Percentiles rank a stretch among this genome's conserved stretches.
phyloP scores from a whole-genome alignment of 305 asterid species.

The Fraxinus dipetala region DNA sequence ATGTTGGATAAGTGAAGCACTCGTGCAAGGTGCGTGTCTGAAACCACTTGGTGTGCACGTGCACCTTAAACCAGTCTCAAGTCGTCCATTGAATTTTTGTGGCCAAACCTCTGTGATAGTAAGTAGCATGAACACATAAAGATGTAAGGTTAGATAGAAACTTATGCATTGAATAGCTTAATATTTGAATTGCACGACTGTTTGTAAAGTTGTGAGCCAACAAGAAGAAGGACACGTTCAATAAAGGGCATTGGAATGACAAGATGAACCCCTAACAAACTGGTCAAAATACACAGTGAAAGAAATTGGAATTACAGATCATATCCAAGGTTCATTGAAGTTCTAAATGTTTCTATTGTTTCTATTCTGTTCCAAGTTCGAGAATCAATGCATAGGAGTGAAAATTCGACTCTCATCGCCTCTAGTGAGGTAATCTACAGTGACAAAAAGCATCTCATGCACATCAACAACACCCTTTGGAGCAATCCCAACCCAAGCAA shows the following conservation, averaged over 20 bases:
- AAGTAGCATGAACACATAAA: not conserved
- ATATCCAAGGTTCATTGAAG: not conserved
- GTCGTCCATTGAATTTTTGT: not conserved
- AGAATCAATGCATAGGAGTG: not conserved
- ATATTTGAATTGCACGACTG: not conserved
- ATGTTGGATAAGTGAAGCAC: not conserved
- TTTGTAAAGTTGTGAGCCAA: not conserved
- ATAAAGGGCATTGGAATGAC: not conserved
- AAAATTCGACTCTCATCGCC: not conserved
- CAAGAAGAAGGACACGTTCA: not conserved
- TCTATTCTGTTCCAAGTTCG: not conserved
- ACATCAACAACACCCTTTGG: not conserved
- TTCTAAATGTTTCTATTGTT: not conserved
- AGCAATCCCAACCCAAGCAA: not conserved
- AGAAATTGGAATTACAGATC: not conserved
- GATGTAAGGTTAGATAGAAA: not conserved
- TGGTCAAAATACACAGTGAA: not conserved
- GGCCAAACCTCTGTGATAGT: not conserved
- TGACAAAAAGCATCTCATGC: not conserved
- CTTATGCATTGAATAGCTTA: not conserved
- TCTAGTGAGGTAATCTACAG: not conserved
- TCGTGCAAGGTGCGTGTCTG: not conserved
- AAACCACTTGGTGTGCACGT: not conserved
- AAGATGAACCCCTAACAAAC: not conserved
- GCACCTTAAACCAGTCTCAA: not conserved